These are phyloP conservation scores for Phytophthora agathidicida DNA, from an alignment of 352 stramenopile genomes.

Conservation along the genomic window DNA sequence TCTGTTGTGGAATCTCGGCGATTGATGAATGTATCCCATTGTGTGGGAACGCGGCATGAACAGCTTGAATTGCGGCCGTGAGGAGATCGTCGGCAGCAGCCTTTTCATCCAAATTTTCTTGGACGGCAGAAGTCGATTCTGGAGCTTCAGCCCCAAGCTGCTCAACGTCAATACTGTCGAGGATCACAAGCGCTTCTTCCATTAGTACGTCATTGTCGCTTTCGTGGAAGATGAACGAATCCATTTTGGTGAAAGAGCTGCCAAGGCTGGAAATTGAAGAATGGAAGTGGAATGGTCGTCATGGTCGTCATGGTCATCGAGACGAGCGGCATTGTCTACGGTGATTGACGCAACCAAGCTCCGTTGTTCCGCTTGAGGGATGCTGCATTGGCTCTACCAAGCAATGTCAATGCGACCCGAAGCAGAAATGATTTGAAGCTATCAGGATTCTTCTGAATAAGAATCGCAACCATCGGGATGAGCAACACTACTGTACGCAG, in stretches of 20 bases:
- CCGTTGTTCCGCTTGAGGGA: too few species aligned
- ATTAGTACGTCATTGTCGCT: slow-evolving; percentile 19
- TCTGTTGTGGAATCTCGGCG: too few species aligned
- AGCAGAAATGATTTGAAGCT: slow-evolving; percentile 12
- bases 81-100: slow-evolving; percentile 12
- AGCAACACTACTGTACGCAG: too few species aligned
- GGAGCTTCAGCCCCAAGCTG: slow-evolving; percentile 2
- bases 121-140: neutral
- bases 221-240: neutral
- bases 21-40: too few species aligned
- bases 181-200: slow-evolving; percentile 25
- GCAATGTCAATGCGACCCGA: slow-evolving; percentile 1
- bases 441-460: slow-evolving; percentile 1
- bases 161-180: slow-evolving; percentile 24
- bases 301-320: slow-evolving; percentile 6
- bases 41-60: slow-evolving; percentile 5
- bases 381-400: too few species aligned
- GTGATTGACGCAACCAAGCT: slow-evolving; percentile 8
- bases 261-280: slow-evolving; percentile 14
- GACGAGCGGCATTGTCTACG: too few species aligned
- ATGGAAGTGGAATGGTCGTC: neutral
- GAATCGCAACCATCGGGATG: too few species aligned
- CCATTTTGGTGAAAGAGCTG: slow-evolving; percentile 12
- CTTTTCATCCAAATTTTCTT: slow-evolving; percentile 1
- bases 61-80: slow-evolving; percentile 15